Percentiles rank a stretch among this genome's conserved stretches.
These are phyloP conservation scores for Tolypocladium ophioglossoides DNA, from an alignment of 2,329 filamentous ascomycete genomes.

Conservation along the genomic window DNA sequence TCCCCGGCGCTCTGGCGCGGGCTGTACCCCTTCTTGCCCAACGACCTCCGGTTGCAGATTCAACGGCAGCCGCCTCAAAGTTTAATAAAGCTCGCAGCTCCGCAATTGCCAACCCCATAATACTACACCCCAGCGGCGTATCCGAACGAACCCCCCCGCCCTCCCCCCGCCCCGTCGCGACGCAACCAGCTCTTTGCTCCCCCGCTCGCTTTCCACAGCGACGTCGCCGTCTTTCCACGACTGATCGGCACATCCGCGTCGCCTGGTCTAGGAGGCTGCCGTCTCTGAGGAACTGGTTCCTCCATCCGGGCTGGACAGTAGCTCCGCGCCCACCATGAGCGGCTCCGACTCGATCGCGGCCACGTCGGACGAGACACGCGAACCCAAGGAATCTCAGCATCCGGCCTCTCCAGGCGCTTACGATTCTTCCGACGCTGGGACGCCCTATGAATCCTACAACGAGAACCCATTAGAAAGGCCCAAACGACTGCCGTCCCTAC, in stretches of 20 bases:
- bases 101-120: neutral
- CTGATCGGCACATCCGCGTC: neutral
- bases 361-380: constrained; percentile 34
- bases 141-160: neutral
- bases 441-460: constrained; percentile 28
- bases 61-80: neutral
- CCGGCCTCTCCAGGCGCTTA: constrained; percentile 34
- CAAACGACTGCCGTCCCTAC: constrained; percentile 46
- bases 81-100: neutral
- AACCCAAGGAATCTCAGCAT: constrained; percentile 20
- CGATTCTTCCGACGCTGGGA: constrained; percentile 36
- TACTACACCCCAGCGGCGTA: too few species aligned
- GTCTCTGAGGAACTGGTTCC: constrained; percentile 1
- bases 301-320: constrained; percentile 3
- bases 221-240: neutral
- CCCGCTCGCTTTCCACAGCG: neutral
- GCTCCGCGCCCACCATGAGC: constrained; percentile 9
- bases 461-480: constrained; percentile 19
- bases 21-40: neutral
- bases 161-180: too few species aligned
- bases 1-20: neutral
- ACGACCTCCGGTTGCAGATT: neutral
- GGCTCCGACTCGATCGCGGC: constrained; percentile 28
- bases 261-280: constrained; percentile 3
- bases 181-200: neutral